Evolutionary conservation across 345 rosid species (phyloP), one percentile per base, ranked within the genome.

Genomic region (Abelmoschus esculentus): DNA sequence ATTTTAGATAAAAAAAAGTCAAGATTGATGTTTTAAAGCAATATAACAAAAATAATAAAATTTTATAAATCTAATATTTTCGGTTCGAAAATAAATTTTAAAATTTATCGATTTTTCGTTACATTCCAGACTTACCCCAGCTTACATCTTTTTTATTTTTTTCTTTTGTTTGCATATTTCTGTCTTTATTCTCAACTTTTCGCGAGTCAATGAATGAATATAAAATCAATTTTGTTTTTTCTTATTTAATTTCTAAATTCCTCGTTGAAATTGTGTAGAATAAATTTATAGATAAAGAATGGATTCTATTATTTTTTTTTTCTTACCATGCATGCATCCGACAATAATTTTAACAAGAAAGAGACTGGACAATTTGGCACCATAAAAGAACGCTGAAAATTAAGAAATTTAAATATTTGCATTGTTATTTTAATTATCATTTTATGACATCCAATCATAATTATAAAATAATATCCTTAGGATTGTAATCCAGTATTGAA

Each of bases 241-340:
- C 17, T 18, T 62, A 4, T 0, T 22, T 64, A 12, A 8, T 15
- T 9, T 66, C n/a, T 7, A 26, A 47, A 47, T 66, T 66, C 15
- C 26, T 66, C 49, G 4, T 28, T 47, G 57, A 49, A 66, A 49
- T 66, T 66, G n/a, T 49, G 42, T 49, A 49, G 70, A 66, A 66
- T 66, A 66, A 66, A 29, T 49, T 49, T 28, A 4, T 28, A 66
- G 57, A 49, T 4, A 49, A 49, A 11, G 22, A 66, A 7, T 66
- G 40, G 42, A 28, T 46, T 66, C 70, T 66, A 66, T 49, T 49
- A 49, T n/a, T 26, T 22, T 14, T 22, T 13, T 14, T 47, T 47
- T 66, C 38, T 7, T 66, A 28, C 2, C 3, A 47, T 66, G 42
- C 57, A 66, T 66, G 58, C 17, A 66, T 29, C 57, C 58, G 70